phyloP scores from a whole-genome alignment of 345 rosid genomes.

The Viola odorata region DNA sequence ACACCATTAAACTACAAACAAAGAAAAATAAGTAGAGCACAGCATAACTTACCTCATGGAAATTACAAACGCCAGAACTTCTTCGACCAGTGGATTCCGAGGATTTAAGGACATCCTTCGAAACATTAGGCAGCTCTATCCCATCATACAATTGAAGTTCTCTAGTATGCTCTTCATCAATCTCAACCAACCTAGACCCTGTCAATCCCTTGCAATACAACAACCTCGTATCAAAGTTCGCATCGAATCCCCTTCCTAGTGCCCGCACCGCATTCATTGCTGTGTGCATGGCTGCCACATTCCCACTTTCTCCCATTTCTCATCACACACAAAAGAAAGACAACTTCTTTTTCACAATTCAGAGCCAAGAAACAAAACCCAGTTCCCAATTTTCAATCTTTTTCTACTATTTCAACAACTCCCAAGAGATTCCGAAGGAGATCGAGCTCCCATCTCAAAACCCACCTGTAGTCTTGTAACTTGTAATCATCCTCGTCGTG shows the following conservation, averaged over 20 bases:
- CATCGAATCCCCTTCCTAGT: slow-evolving; percentile 70
- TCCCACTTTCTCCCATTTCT: slow-evolving; percentile 24
- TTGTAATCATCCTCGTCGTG: background rate
- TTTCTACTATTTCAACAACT: background rate
- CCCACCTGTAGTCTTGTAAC: background rate
- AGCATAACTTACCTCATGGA: slow-evolving; percentile 41
- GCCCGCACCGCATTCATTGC: slow-evolving; percentile 61
- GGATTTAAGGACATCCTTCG: slow-evolving; percentile 44
- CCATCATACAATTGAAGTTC: slow-evolving; percentile 40
- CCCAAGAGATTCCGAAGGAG: background rate
- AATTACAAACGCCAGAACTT: slow-evolving; percentile 42
- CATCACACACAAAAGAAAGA: slow-evolving; percentile 3
- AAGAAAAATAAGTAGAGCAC: background rate
- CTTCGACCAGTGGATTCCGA: slow-evolving; percentile 33
- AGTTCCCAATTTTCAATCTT: background rate
- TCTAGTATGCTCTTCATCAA: slow-evolving; percentile 46
- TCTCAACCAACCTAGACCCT: slow-evolving; percentile 48
- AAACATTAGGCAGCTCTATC: slow-evolving; percentile 41
- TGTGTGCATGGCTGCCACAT: slow-evolving; percentile 46
- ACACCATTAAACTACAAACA: background rate
- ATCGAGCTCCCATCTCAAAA: slow-evolving; percentile 3
- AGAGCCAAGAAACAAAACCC: background rate
- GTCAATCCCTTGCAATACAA: slow-evolving; percentile 62
- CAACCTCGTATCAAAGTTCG: slow-evolving; percentile 63
- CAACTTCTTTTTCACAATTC: background rate